Evolutionary conservation across 129 eudicot species (phyloP), one percentile per base, ranked within the genome.

Genomic region (Cynara cardunculus): DNA sequence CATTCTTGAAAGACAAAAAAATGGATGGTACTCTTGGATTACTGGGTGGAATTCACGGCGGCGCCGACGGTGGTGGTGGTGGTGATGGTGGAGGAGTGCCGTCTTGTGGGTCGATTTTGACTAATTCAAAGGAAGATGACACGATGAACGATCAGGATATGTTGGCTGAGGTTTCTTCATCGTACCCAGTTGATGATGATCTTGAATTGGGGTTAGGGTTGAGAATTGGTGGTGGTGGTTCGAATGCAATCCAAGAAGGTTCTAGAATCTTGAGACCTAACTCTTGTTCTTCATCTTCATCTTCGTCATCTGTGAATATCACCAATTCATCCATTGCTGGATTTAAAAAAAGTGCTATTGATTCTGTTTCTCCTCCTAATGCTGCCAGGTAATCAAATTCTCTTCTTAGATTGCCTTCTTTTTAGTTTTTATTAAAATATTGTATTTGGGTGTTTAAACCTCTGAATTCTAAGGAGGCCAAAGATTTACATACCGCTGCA

Each of bases 161-260:
- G 75, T 81, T 79, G 0, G 31, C 67, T 62, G 92, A 94, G 89
- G 97, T 71, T 78, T 90, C 87, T 79, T 94, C 89, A 41, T 76
- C 89, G 7, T 87, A 86, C 88, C 90, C 88, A 2, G 6, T 27
- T 74, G 44, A 61, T 31, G 89, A 78, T 76, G 90, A 84, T 84
- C 85, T 94, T 76, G 97, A 92, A 80, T 87, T 95, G 79, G 97
- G 97, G 4, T 88, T 95, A 67, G 99, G 94, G 0, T 86, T 95
- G 83, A 86, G 93, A 74, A 89, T 94, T 84, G 97, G 97, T 78
- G 80, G 46, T 35, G 41, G 86, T 82, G 81, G 85, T 77, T 80
- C 75, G 62, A 87, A 53, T 81, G 34, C 78, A 3, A 83, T 79
- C 39, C 21, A 74, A 61, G 80, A 84, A 80, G 79, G 41, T 49